Evolutionary conservation across 495 filamentous ascomycete genomes (phyloP).

Genomic region (Viridothelium virens): DNA sequence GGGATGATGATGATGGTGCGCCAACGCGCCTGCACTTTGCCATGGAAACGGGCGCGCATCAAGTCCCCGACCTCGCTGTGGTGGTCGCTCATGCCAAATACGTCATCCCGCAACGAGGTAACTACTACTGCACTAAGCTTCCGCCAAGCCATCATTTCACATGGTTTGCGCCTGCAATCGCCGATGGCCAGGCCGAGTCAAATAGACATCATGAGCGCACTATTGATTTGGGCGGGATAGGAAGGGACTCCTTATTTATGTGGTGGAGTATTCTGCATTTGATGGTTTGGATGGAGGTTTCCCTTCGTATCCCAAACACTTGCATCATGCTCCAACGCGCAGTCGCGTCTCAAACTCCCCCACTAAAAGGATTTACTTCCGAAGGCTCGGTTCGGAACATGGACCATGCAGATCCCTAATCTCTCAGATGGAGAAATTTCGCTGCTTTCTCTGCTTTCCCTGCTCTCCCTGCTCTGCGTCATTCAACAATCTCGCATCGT

Average conservation of each 20-base stretch:
- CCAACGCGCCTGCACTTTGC: background rate
- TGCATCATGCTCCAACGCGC: background rate
- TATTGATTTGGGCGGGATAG: background rate
- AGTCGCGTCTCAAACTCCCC: background rate
- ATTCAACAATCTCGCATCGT: background rate
- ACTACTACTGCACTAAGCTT: background rate
- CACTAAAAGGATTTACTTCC: background rate
- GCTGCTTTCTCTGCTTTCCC: background rate
- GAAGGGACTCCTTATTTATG: background rate
- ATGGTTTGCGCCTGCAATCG: background rate
- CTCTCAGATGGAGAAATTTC: conserved; percentile 1
- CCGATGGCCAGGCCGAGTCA: background rate
- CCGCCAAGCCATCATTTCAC: background rate
- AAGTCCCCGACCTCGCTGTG: conserved; percentile 30
- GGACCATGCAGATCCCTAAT: conserved; percentile 1
- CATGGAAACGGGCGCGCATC: conserved; percentile 39
- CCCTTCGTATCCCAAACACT: too few species aligned
- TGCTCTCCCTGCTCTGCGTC: background rate
- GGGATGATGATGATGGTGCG: conserved; percentile 8
- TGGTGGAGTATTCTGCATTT: too few species aligned
- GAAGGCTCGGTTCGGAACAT: background rate
- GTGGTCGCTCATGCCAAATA: conserved; percentile 33
- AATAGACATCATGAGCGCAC: background rate
- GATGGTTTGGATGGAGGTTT: too few species aligned
- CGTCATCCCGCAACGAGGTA: background rate